Conservation (phyloP, 495 filamentous ascomycete species). For the Talaromyces thailandensis region DNA sequence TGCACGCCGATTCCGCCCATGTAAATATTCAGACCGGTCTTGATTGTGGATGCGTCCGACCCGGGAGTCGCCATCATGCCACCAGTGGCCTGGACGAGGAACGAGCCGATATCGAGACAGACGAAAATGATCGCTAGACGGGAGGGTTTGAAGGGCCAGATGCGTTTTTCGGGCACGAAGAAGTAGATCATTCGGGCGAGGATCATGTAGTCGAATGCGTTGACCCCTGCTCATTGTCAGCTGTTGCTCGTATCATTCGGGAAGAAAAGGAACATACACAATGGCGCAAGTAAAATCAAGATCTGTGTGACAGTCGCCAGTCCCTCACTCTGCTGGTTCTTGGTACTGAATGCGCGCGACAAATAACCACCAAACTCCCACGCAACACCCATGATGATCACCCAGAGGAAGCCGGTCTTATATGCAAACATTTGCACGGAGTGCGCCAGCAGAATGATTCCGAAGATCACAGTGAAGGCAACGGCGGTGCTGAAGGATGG, state of each 20-base stretch:
- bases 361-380: conserved; percentile 25
- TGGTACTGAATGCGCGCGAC: conserved; percentile 14
- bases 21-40: conserved; percentile 42
- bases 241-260: no score
- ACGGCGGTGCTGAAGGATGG: conserved; percentile 15
- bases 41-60: conserved; percentile 8
- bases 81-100: conserved; percentile 52
- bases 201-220: conserved; percentile 64
- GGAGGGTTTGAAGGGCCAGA: conserved; percentile 40
- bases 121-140: conserved; percentile 50
- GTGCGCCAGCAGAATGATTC: conserved; percentile 23
- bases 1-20: conserved; percentile 49
- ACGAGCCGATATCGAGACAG: conserved; percentile 50
- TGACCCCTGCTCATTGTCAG: conserved; percentile 43
- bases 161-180: conserved; percentile 38
- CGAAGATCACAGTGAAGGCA: conserved; percentile 29
- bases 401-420: conserved; percentile 31
- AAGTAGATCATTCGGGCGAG: conserved; percentile 53
- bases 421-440: conserved; percentile 23
- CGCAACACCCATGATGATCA: conserved; percentile 24
- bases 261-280: conserved; percentile 12
- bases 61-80: conserved; percentile 32
- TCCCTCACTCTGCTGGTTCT: conserved; percentile 14
- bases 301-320: conserved; percentile 9
- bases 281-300: conserved; percentile 14